Evolutionary conservation across 371 early-diverging fungal species (phyloP).

Genomic region (Mortierella sp.): DNA sequence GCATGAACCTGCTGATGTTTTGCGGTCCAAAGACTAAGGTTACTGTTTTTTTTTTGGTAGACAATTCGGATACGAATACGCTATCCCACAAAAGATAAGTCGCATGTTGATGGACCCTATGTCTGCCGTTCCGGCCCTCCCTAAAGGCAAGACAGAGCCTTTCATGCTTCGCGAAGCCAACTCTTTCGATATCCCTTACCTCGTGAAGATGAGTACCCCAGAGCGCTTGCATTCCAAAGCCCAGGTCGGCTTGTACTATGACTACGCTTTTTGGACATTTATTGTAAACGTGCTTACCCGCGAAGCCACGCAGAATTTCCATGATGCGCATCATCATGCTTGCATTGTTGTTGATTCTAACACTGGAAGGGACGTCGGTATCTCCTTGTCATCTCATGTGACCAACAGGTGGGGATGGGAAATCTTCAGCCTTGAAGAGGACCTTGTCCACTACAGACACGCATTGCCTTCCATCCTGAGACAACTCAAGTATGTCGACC

Average conservation of each 20-base stretch:
- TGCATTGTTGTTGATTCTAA: slow-evolving; percentile 31
- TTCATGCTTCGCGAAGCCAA: slow-evolving; percentile 25
- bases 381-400: slow-evolving; percentile 13
- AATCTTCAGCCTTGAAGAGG: slow-evolving; percentile 16
- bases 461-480: slow-evolving; percentile 3
- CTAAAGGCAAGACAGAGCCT: slow-evolving; percentile 1
- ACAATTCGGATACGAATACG: slow-evolving; percentile 44
- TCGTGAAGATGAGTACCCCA: slow-evolving; percentile 26
- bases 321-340: slow-evolving; percentile 18
- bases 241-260: slow-evolving; percentile 23
- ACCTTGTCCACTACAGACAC: not conserved
- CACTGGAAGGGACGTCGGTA: slow-evolving; percentile 26
- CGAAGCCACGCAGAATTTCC: not conserved
- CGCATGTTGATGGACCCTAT: slow-evolving; percentile 2
- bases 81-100: slow-evolving; percentile 6
- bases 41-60: not conserved
- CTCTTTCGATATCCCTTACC: slow-evolving; percentile 19
- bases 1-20: no score
- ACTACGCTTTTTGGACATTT: slow-evolving; percentile 22
- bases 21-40: no score
- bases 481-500: slow-evolving; percentile 18
- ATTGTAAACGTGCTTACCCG: slow-evolving; percentile 2
- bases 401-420: slow-evolving; percentile 9
- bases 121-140: not conserved
- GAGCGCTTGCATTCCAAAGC: slow-evolving; percentile 15